Evolutionary conservation across 805 yeast genomes (phyloP).

Genomic region (Tetrapisispora namnaoensis): DNA sequence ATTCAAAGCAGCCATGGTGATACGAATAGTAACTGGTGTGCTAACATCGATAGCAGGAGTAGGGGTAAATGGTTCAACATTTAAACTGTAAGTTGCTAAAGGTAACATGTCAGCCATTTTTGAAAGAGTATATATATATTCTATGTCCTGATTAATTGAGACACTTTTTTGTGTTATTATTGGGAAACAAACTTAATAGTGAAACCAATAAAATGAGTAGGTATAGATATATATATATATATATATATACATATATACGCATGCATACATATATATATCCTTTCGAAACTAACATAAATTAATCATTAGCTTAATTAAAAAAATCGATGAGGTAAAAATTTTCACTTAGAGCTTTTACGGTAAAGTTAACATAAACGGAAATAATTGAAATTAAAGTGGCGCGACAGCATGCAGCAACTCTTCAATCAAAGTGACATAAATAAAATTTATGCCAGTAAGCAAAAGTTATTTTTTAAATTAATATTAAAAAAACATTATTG

Average conservation of each 20-base stretch:
- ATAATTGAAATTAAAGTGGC: no score
- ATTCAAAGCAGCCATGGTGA: slow-evolving; percentile 93
- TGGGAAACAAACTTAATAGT: neutral
- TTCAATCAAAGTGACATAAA: no score
- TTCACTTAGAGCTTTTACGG: neutral
- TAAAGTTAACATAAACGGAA: no score
- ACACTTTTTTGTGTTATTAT: neutral
- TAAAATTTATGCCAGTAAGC: no score
- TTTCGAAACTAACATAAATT: neutral
- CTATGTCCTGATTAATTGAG: neutral
- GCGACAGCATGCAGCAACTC: no score
- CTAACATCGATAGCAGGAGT: slow-evolving; percentile 79
- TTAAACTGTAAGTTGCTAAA: slow-evolving; percentile 76
- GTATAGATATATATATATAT: no score
- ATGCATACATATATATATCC: no score
- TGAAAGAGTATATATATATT: neutral
- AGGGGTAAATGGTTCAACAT: slow-evolving; percentile 79
- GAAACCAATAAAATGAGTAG: no score
- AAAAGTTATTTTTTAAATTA: no score
- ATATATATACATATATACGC: no score
- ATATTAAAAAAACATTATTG: no score
- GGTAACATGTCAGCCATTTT: slow-evolving; percentile 69
- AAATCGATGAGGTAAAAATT: slow-evolving; percentile 3
- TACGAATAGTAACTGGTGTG: slow-evolving; percentile 79
- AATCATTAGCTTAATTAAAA: neutral